Percentiles rank a stretch among this genome's conserved stretches.
phyloP scores from a whole-genome alignment of 768 basidiomycete genomes.

The Termitomyces sp. region DNA sequence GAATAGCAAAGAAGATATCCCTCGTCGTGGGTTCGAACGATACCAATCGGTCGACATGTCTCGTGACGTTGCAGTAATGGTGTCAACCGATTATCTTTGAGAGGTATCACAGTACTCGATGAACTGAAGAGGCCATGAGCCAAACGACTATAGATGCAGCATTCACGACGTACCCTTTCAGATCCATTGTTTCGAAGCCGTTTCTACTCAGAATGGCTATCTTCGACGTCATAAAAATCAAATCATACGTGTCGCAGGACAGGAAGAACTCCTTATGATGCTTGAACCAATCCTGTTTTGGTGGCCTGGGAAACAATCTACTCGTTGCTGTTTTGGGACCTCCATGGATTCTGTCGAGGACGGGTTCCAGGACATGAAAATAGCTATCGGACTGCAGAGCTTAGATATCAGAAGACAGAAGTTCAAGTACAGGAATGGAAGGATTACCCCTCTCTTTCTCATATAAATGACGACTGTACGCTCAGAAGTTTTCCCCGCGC shows the following conservation, averaged over 20 bases:
- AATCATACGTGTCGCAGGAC: constrained; percentile 80
- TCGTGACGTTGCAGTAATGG: constrained; percentile 80
- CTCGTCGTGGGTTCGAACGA: constrained; percentile 85
- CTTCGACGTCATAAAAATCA: constrained; percentile 88
- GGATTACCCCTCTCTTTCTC: constrained; percentile 80
- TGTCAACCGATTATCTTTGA: constrained; percentile 59
- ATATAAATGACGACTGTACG: constrained; percentile 93
- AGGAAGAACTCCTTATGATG: constrained; percentile 87
- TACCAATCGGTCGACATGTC: constrained; percentile 78
- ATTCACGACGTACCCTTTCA: constrained; percentile 70
- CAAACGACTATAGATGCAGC: background rate
- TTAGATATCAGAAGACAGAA: constrained; percentile 5
- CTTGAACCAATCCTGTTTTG: constrained; percentile 90
- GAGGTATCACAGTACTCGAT: constrained; percentile 86
- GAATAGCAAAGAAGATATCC: constrained; percentile 91
- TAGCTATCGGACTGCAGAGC: constrained; percentile 66
- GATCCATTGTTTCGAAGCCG: constrained; percentile 97
- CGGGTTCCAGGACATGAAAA: constrained; percentile 93
- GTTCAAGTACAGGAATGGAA: constrained; percentile 34
- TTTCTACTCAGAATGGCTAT: constrained; percentile 90
- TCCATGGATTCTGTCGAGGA: constrained; percentile 82
- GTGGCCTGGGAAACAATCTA: constrained; percentile 60
- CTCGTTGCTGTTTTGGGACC: constrained; percentile 62
- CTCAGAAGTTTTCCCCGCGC: constrained; percentile 82
- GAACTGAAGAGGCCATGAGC: constrained; percentile 42